phyloP scores from a whole-genome alignment of 1,284 basidiomycete species.

The Serendipita sp. region DNA sequence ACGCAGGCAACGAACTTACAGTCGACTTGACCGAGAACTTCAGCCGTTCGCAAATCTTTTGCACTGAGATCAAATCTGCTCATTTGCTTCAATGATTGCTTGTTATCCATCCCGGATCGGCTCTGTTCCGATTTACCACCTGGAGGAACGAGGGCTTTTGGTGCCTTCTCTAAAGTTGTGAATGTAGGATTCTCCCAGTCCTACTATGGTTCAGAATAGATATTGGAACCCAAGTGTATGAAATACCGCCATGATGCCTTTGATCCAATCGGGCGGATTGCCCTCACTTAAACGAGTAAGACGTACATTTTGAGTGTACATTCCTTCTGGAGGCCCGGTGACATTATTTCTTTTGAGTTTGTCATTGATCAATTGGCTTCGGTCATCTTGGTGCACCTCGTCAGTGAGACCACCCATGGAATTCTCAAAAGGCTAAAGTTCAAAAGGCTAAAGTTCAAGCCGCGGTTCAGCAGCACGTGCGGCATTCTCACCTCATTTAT shows the following conservation, averaged over 20 bases:
- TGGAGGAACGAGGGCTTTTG: not conserved
- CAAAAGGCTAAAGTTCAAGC: too few relatives aligned
- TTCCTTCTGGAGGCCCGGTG: not conserved
- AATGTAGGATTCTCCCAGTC: conserved; percentile 17
- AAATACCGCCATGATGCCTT: not conserved
- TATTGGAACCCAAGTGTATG: not conserved
- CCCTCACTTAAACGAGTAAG: not conserved
- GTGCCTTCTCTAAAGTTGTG: conserved; percentile 4
- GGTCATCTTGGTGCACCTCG: not conserved
- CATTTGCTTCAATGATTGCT: too few relatives aligned
- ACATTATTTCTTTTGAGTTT: not conserved
- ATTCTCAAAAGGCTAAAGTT: too few relatives aligned
- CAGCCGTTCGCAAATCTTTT: conserved; percentile 37
- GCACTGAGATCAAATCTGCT: conserved; percentile 26
- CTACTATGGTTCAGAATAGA: conserved; percentile 6
- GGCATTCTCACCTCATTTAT: too few relatives aligned
- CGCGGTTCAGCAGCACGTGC: too few relatives aligned
- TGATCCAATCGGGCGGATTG: not conserved
- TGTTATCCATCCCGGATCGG: too few relatives aligned
- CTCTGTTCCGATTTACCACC: too few relatives aligned
- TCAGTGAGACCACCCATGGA: too few relatives aligned
- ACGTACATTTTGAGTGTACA: not conserved
- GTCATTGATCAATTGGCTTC: not conserved
- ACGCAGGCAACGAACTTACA: conserved; percentile 76
- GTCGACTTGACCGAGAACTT: conserved; percentile 72